Percentiles rank a stretch among this genome's conserved stretches.
Evolutionary conservation across 345 rosid genomes (phyloP).

Genomic region (Arabis hirsuta): DNA sequence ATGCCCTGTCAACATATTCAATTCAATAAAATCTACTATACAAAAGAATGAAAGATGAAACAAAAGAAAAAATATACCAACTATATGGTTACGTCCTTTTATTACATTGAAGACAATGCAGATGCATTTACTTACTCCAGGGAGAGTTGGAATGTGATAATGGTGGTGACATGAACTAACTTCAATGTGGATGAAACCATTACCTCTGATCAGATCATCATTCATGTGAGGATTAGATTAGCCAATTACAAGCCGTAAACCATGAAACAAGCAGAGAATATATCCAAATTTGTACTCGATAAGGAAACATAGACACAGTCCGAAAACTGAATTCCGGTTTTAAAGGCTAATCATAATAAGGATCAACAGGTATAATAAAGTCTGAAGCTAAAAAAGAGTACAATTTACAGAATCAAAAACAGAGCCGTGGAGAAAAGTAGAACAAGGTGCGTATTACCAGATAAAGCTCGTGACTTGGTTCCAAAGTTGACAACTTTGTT

Average conservation of each 20-base stretch:
- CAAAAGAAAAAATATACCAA: too few relatives aligned
- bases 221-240: not conserved
- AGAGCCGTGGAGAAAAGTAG: constrained; percentile 1
- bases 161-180: too few relatives aligned
- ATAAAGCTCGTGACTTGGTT: constrained; percentile 23
- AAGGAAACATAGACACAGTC: too few relatives aligned
- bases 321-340: not conserved
- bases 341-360: not conserved
- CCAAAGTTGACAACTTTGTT: constrained; percentile 30
- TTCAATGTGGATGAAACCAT: not conserved
- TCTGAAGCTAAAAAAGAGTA: not conserved
- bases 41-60: too few relatives aligned
- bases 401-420: constrained; percentile 15
- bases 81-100: too few relatives aligned
- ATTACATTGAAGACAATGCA: too few relatives aligned
- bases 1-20: too few relatives aligned
- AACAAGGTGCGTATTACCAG: constrained; percentile 15
- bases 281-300: not conserved
- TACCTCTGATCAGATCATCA: not conserved
- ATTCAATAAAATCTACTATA: too few relatives aligned
- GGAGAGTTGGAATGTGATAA: too few relatives aligned
- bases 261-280: not conserved
- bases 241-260: not conserved
- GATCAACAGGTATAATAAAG: not conserved
- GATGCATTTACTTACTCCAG: too few relatives aligned